Evolutionary conservation across 1,284 basidiomycete species (phyloP).

Genomic region (Fomitiporia mediterranea): DNA sequence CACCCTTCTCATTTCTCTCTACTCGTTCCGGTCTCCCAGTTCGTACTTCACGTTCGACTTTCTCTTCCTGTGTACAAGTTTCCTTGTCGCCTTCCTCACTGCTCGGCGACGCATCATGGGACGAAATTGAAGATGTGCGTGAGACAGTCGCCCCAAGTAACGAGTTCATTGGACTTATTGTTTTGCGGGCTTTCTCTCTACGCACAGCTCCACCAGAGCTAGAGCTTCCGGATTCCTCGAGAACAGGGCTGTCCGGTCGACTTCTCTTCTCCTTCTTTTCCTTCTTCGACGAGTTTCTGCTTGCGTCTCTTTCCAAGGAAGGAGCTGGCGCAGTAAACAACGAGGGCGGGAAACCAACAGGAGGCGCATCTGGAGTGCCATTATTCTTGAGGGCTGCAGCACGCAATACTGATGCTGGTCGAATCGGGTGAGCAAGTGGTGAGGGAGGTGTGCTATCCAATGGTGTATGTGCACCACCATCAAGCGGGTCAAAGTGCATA

Average conservation of each 20-base stretch:
- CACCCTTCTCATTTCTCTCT: slow-evolving; percentile 10
- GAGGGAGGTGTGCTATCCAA: slow-evolving; percentile 8
- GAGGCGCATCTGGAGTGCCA: not conserved
- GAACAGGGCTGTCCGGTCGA: not conserved
- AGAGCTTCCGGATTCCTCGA: not conserved
- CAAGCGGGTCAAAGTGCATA: slow-evolving; percentile 23
- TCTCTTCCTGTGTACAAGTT: too few species aligned
- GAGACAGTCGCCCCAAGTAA: not conserved
- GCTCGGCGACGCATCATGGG: not conserved
- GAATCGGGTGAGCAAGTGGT: slow-evolving; percentile 2
- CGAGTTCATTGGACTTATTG: not conserved
- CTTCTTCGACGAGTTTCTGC: not conserved
- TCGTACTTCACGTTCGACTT: not conserved
- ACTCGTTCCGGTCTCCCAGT: not conserved
- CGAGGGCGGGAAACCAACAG: slow-evolving; percentile 11
- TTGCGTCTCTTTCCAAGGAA: not conserved
- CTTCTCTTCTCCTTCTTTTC: not conserved
- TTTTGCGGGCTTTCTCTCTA: not conserved
- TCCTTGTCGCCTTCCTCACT: not conserved
- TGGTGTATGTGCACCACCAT: slow-evolving; percentile 11
- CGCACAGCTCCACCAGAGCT: not conserved
- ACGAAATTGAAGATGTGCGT: not conserved
- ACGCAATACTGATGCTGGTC: slow-evolving; percentile 6
- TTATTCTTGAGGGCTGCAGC: not conserved
- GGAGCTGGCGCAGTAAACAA: slow-evolving; percentile 9